phyloP scores from a whole-genome alignment of 208 protist species.

The Borovskyia barvae region DNA sequence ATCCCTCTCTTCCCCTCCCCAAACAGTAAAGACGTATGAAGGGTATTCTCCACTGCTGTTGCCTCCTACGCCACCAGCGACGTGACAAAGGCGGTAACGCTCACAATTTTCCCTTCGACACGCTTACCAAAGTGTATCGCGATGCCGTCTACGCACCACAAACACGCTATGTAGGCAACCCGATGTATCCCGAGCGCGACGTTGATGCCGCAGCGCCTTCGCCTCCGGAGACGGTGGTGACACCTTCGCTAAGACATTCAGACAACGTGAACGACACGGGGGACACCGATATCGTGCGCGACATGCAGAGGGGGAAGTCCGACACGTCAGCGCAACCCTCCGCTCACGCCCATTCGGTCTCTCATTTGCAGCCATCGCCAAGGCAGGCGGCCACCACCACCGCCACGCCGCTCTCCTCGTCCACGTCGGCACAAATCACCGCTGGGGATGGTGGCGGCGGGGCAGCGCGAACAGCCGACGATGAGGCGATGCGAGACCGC shows the following conservation, averaged over 20 bases:
- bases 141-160: conserved; percentile 57
- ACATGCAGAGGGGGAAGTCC: no score
- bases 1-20: not conserved
- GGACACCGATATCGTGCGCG: conserved; percentile 59
- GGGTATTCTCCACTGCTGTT: conserved; percentile 6
- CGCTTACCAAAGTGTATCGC: conserved; percentile 64
- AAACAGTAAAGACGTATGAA: conserved; percentile 11
- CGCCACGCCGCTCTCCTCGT: not conserved
- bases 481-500: conserved; percentile 13
- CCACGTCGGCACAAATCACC: not conserved
- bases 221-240: not conserved
- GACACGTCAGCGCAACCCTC: no score
- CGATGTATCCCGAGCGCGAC: conserved; percentile 30
- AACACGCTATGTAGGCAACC: conserved; percentile 26
- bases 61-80: conserved; percentile 32
- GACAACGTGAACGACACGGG: conserved; percentile 59
- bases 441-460: not conserved
- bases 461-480: not conserved
- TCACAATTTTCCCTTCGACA: conserved; percentile 72
- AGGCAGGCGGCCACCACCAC: not conserved
- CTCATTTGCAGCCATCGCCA: no score
- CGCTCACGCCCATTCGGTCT: no score
- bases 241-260: not conserved
- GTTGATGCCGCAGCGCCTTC: not conserved
- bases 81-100: conserved; percentile 48